Percentiles rank a stretch among this genome's conserved stretches.
phyloP scores from a whole-genome alignment of 2,329 filamentous ascomycete species.

The Madurella mycetomatis region DNA sequence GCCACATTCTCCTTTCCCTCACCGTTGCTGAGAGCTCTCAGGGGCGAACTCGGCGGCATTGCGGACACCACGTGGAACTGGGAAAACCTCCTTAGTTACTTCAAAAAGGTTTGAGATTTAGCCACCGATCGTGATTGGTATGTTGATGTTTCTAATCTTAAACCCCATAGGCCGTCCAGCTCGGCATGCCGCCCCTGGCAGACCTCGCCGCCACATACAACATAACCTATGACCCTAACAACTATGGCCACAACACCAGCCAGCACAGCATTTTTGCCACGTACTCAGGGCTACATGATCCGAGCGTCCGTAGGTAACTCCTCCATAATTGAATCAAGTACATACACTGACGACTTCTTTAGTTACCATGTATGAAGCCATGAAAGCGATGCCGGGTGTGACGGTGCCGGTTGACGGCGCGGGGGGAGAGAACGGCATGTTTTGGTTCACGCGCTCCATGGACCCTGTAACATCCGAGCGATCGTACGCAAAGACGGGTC shows the following conservation, averaged over 20 bases:
- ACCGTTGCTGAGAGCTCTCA: background rate
- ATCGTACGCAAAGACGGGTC: conserved; percentile 8
- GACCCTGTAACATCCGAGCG: conserved; percentile 2
- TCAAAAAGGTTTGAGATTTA: background rate
- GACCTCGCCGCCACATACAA: background rate
- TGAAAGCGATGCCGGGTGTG: background rate
- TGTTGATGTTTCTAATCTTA: conserved; percentile 9
- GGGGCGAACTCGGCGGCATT: background rate
- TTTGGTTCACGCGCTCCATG: conserved; percentile 7
- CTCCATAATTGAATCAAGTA: background rate
- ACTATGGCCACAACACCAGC: conserved; percentile 5
- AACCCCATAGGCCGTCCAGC: conserved; percentile 28
- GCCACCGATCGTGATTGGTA: background rate
- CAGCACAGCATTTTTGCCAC: conserved; percentile 7
- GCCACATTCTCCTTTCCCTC: background rate
- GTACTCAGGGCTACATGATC: background rate
- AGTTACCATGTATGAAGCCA: conserved; percentile 1
- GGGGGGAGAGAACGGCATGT: background rate
- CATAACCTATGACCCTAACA: conserved; percentile 1
- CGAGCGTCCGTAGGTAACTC: background rate
- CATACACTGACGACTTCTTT: background rate
- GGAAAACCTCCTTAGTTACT: background rate
- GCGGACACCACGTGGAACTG: conserved; percentile 1
- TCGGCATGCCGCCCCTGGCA: background rate
- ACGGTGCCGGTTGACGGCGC: background rate